Base-by-base conservation (phyloP, 164 flowering plant genomes). In the Umbilicus rupestris region DNA sequence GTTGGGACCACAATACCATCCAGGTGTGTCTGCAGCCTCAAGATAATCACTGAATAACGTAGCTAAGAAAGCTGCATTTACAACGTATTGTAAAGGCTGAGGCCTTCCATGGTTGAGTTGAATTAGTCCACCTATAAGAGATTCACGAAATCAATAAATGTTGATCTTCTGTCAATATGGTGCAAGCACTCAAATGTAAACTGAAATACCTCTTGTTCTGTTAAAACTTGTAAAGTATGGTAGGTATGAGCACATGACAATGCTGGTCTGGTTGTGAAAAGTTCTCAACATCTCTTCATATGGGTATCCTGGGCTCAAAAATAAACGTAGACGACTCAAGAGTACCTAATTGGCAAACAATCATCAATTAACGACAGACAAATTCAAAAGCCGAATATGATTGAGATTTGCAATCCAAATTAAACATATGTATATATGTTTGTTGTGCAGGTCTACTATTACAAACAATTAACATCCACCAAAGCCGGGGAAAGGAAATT, bases 1-100 rank as follows among this genome's bases (percentile, higher is more conserved):
- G 71, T 78, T 85, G 63, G 96, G 98, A 41, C 98, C 98, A 81
- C 98, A 93, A 68, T 88, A 83, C 97, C 97, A 93, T 52, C 98
- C 98, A 16, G 98, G 97, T 17, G 97, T 90, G 73, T 88, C 97
- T 14, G 97, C 90, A 66, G 98, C 96, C n/a, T 84, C 91, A 71
- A 93, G 90, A 68, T 93, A 93, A 75, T 93, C 98, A 65, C 85
- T 80, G 69, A 68, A 93, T 39, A 90, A 45, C 3, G 90, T 78
- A 66, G 98, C 97, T 67, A 93, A 72, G 84, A 93, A 93, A 35
- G 97, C 98, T 24, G 98, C 94, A 78, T 93, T 87, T 28, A 83
- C 98, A 9, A 82, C 84, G 69, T 88, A 93, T 42, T 47, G 55
- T 20, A 47, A 12, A n/a, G 55, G 55, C 55, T 47, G 55, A n/a